Conservation (phyloP, 2,329 filamentous ascomycete genomes). For the Pestalotiopsis sp. region DNA sequence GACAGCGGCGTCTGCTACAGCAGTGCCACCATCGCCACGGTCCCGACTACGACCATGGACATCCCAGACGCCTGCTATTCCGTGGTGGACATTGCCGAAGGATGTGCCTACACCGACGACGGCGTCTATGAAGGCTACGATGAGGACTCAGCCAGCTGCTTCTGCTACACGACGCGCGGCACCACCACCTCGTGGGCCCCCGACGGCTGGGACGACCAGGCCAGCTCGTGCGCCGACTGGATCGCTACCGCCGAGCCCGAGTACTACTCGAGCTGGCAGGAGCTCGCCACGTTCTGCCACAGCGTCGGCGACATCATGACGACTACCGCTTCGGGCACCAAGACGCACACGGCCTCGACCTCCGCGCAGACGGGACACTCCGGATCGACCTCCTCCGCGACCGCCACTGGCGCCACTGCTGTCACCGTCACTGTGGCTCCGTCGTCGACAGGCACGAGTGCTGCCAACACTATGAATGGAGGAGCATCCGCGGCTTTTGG, state of each 20-base stretch:
- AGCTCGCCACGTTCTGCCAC: slow-evolving; percentile 1
- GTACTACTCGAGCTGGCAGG: background rate
- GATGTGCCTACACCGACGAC: slow-evolving; percentile 5
- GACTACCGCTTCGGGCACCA: background rate
- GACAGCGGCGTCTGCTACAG: background rate
- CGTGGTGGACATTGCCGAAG: slow-evolving; percentile 1
- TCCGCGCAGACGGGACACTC: slow-evolving; percentile 6
- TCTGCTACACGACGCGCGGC: slow-evolving; percentile 11
- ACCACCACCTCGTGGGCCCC: slow-evolving; percentile 12
- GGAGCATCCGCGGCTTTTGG: background rate
- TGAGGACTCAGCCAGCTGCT: slow-evolving; percentile 14
- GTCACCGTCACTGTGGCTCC: slow-evolving; percentile 11
- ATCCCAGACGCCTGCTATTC: slow-evolving; percentile 6
- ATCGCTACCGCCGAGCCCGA: background rate
- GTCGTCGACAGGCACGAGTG: slow-evolving; percentile 1
- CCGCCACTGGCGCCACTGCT: slow-evolving; percentile 6
- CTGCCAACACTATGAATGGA: background rate
- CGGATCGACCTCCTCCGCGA: background rate
- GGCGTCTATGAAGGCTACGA: slow-evolving; percentile 1
- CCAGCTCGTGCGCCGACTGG: slow-evolving; percentile 13
- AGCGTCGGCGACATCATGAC: slow-evolving; percentile 8
- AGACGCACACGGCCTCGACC: background rate
- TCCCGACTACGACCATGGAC: background rate
- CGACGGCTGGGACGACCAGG: slow-evolving; percentile 9
- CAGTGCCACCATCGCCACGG: background rate